Conservation (phyloP, 169 alveolate species). For the Plasmodium cynomolgi region DNA sequence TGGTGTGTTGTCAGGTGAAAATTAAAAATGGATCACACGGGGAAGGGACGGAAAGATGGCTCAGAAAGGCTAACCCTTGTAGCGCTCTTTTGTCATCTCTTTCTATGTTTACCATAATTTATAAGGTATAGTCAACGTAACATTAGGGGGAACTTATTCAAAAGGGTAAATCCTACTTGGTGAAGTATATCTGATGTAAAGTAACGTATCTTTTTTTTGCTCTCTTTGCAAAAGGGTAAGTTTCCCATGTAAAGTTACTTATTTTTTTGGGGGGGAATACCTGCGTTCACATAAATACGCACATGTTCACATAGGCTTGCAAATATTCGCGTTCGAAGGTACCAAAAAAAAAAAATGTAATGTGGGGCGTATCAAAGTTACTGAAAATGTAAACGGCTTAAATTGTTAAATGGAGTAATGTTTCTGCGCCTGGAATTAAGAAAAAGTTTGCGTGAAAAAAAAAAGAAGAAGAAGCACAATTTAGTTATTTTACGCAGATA, state of each 20-base stretch:
- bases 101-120: conserved; percentile 35
- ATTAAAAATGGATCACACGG: background rate
- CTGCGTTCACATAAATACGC: background rate
- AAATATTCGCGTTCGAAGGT: background rate
- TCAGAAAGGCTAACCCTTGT: background rate
- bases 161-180: background rate
- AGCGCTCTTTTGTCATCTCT: background rate
- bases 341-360: background rate
- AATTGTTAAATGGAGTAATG: background rate
- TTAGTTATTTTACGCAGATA: background rate
- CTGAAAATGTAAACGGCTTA: background rate
- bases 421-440: background rate
- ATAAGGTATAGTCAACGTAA: background rate
- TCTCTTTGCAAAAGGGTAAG: background rate
- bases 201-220: background rate
- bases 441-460: background rate
- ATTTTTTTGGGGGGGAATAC: background rate
- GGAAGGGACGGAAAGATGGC: background rate
- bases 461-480: background rate
- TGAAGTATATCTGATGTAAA: background rate
- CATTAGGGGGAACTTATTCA: background rate
- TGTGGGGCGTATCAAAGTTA: background rate
- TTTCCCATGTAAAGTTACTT: background rate
- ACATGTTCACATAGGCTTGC: background rate
- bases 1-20: background rate